Evolutionary conservation across 2,329 filamentous ascomycete species (phyloP), one percentile per base, ranked within the genome.

Genomic region (Aspergillus ibericus): DNA sequence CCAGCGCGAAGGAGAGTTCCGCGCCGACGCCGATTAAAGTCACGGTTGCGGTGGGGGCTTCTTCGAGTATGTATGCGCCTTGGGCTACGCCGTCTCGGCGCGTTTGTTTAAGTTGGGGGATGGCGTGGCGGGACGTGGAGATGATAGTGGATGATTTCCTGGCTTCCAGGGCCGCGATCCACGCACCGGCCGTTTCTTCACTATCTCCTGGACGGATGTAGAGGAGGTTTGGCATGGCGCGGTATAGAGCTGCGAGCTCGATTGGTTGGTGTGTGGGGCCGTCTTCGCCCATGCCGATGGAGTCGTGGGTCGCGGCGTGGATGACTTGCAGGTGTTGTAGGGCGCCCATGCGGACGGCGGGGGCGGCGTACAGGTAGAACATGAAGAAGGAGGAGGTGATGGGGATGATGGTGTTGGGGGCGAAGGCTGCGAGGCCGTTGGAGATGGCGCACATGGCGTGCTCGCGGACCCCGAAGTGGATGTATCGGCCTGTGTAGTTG

Each of bases 381-480:
- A 87, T 87, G 75, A 86, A 86, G 73, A 87, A 87, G 4, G 78
- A 80, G 0, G 82, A 81, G 1, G 84, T 87, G 35, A 86, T 72
- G 0, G 84, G 84, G 7, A 87, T 72, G 62, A 87, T 80, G 0
- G 83, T 84, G 22, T 78, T 81, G 35, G 78, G 81, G 58, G 77
- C 75, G 59, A 78, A 88, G 1, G 85, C 85, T 0, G 85, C 84
- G 4, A 88, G 71, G 3, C 85, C 86, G 67, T 96, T 96, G 82
- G 96, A 90, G 80, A 96, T 91, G 72, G 90, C 90, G 2, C 78
- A 79, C 85, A 88, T 88, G 55, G 84, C 84, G 66, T 87, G 84
- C 63, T 87, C 84, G 5, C 85, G 81, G 55, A 87, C 81, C 38
- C 84, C 85, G 68, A 80, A 87, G 69, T 84, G 84, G 62, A 87